Evolutionary conservation across 2,329 filamentous ascomycete genomes (phyloP), one percentile per base, ranked within the genome.

Genomic region (Fusarium oxysporum): DNA sequence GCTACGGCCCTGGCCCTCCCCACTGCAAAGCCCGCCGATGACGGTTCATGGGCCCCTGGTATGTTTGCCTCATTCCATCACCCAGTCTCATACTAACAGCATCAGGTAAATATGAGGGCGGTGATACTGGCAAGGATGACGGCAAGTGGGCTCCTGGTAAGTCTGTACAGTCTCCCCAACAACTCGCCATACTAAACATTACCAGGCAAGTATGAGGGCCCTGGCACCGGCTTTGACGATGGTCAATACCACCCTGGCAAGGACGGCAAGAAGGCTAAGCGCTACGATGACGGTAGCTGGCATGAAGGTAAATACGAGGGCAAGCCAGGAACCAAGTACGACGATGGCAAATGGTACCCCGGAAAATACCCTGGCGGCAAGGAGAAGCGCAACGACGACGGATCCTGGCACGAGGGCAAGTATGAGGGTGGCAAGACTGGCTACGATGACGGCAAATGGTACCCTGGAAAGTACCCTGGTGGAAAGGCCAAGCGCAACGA

Each of bases 1-100:
- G 68, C 59, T 23, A 76, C 68, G 57, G 73, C 73, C 66, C 55
- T 75, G 60, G 73, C 73, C 11, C 70, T 75, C 5, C 73, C 73
- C 38, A 70, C 73, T 21, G 57, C 67, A 10, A 76, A 70, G 61
- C 63, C 68, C 9, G 55, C 57, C 8, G 73, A 75, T 13, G 72
- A 75, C 32, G 73, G 73, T 23, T 58, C 56, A 11, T 71, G 69
- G 65, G 13, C 37, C 0, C 65, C 65, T 32, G 65, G 65, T 67
- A 54, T 32, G 45, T 23, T 23, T 6, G 0, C 1, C 1, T 2
- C 6, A 2, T 13, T 9, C 17, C 19, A 8, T 8, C 17, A 2
- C 2, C 11, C 8, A 12, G 3, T 3, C 2, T 3, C 2, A 8
- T 5, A 33, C 40, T 67, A 6, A 67, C 19, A 47, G 2, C 0